A percentile compares a stretch with the other conserved stretches of the same genome.
phyloP scores from a whole-genome alignment of 73 alveolate species.

The Paramecium sexaurelia region DNA sequence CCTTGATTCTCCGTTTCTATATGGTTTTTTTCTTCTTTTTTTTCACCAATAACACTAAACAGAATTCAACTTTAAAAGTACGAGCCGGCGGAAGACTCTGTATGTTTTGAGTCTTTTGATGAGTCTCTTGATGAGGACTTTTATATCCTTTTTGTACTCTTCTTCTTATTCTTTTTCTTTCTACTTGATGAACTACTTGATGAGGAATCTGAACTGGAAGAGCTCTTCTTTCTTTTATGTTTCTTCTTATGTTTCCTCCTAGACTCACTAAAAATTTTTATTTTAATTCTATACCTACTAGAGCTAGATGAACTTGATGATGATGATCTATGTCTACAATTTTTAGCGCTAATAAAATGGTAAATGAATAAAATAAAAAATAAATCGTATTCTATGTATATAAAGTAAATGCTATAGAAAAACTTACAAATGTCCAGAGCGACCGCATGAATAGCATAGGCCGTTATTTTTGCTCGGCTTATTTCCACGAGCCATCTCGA shows the following conservation, averaged over 20 bases:
- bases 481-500: constrained; percentile 60
- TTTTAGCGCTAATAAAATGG: constrained; percentile 49
- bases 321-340: constrained; percentile 52
- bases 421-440: constrained; percentile 51
- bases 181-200: constrained; percentile 38
- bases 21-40: constrained; percentile 8
- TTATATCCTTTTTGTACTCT: background rate
- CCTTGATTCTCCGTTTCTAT: background rate
- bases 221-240: constrained; percentile 33
- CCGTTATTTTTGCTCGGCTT: constrained; percentile 57
- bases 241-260: constrained; percentile 50
- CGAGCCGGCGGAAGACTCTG: constrained; percentile 57
- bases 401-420: background rate
- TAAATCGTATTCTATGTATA: background rate
- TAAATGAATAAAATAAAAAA: background rate
- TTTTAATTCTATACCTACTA: background rate
- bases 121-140: constrained; percentile 48
- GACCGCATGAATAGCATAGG: constrained; percentile 45
- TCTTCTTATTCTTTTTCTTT: constrained; percentile 49
- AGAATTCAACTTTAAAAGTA: constrained; percentile 48
- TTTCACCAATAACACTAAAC: constrained; percentile 33
- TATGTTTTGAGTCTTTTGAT: constrained; percentile 24
- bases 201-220: constrained; percentile 44
- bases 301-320: constrained; percentile 49
- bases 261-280: constrained; percentile 15